Base-by-base conservation (phyloP, 306 rosid genomes). In the Oemleria cerasiformis region DNA sequence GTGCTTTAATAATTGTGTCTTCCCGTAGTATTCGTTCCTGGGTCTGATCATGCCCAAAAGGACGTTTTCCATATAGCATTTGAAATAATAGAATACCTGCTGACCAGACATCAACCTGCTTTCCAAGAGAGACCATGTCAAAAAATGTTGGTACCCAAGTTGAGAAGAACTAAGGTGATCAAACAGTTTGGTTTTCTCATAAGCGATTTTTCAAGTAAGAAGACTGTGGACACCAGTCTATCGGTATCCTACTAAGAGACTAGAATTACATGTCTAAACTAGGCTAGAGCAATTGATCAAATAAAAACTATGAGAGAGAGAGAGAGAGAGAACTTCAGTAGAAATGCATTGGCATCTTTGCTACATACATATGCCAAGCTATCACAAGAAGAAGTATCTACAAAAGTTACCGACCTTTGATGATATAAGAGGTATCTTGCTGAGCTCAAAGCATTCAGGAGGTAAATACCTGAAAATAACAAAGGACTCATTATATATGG, bases 71-170 rank as follows among this genome's bases (percentile, higher is more conserved):
- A 73, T 91, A 91, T 73, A 95, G 96, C 96, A 95, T 91, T 89
- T 95, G 99, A 78, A 89, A 95, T 72, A 91, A 80, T 66, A 95
- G 69, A 77, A 95, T 80, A 67, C 99, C 96, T 19, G 92, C 96
- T 19, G 97, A 95, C 99, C 99, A 95, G 50, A 95, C 99, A 82
- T 95, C 99, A 71, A 95, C 97, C 99, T 91, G 88, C 65, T 81
- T 77, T 58, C 79, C 78, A 75, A 38, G 63, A 82, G 72, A 65
- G 13, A 30, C 40, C n/a, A 45, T 2, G 78, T 82, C 68, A 79
- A 51, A 72, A 65, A 65, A 41, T 60, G 64, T 12, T 10, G 16
- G 65, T 41, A 59, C 13, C 64, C 45, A 56, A 54, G 45, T 20
- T 4, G 14, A 47, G 45, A 38, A 53, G 43, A 44, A 74, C 38